Evolutionary conservation across 1,139 yeast genomes (phyloP).

Genomic region (Pichia sp.): DNA sequence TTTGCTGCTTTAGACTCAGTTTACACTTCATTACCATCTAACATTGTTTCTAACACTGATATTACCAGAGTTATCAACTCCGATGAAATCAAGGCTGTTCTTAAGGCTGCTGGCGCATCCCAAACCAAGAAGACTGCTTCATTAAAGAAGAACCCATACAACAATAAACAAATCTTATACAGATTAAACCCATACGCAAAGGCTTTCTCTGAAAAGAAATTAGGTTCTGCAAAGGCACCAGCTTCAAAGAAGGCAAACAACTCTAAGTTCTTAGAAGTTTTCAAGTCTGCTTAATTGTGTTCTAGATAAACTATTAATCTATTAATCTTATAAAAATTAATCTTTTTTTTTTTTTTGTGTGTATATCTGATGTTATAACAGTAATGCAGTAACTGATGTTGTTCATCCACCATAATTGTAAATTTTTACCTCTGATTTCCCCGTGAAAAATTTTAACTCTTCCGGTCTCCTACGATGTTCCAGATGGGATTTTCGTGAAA

Average conservation of each 20-base stretch:
- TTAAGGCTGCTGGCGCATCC: constrained; percentile 94
- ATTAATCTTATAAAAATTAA: neutral
- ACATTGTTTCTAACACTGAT: constrained; percentile 94
- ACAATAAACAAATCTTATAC: constrained; percentile 97
- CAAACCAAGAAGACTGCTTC: constrained; percentile 92
- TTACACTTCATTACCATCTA: constrained; percentile 95
- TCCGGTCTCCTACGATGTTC: neutral
- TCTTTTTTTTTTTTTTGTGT: neutral
- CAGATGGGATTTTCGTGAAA: neutral
- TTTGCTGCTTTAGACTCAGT: constrained; percentile 93
- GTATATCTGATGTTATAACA: neutral
- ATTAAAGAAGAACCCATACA: constrained; percentile 99
- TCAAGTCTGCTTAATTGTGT: constrained; percentile 35
- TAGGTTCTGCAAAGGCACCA: constrained; percentile 78
- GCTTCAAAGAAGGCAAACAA: constrained; percentile 48
- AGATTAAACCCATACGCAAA: constrained; percentile 99
- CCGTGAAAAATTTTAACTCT: neutral
- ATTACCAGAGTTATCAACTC: constrained; percentile 97
- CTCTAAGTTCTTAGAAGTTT: constrained; percentile 63
- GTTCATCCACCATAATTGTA: neutral
- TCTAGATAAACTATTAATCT: neutral
- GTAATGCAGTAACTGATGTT: neutral
- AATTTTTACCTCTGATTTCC: too few species aligned
- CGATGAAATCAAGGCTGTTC: constrained; percentile 96
- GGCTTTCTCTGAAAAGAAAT: constrained; percentile 88